Base-by-base conservation (phyloP, 2,329 filamentous ascomycete genomes). In the Pseudogymnoascus pannorum region DNA sequence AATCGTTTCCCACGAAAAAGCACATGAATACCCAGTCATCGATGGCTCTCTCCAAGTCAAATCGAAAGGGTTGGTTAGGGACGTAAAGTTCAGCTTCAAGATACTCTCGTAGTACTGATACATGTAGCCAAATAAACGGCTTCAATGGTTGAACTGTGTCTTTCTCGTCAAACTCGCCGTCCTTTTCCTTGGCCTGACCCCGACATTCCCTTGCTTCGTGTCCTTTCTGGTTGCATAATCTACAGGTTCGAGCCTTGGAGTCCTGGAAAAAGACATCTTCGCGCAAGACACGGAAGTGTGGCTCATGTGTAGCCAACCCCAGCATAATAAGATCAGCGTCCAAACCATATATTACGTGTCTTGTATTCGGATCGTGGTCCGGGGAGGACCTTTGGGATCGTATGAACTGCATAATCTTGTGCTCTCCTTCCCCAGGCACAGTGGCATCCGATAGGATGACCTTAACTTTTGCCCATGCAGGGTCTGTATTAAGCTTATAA, bases 1-100 rank as follows among this genome's bases (percentile, higher is more conserved):
- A 99, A 78, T 99, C 95, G 75, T 99, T 99, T 67, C 93, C 93
- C 61, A 97, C 93, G 73, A 97, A 97, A 77, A 95, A 97, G 77
- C 93, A 97, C 86, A 97, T 94, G 74, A 97, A 97, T 12, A 97
- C 91, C 94, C 93, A 97, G 72, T 97, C 93, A 74, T 97, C 94
- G 63, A 97, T 84, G 24, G 92, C 92, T 66, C 94, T 87, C 75
- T 99, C 94, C 48, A 99, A 80, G 72, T 99, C 92, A 75, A 96
- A 97, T 60, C 85, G 84, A 75, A 97, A 97, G 1, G 87, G 87
- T 66, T 96, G 84, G 61, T 86, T 83, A 16, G 91, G 87, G 33
- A 97, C 87, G 69, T 89, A 83, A 69, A 99, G 85, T 75, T 99
- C 94, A 59, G 91, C 87, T 62, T 88, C 92, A 60, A 99, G 81